These are phyloP conservation scores for Puya raimondii DNA, from an alignment of 176 grass and related monocot species.

Conservation along the genomic window DNA sequence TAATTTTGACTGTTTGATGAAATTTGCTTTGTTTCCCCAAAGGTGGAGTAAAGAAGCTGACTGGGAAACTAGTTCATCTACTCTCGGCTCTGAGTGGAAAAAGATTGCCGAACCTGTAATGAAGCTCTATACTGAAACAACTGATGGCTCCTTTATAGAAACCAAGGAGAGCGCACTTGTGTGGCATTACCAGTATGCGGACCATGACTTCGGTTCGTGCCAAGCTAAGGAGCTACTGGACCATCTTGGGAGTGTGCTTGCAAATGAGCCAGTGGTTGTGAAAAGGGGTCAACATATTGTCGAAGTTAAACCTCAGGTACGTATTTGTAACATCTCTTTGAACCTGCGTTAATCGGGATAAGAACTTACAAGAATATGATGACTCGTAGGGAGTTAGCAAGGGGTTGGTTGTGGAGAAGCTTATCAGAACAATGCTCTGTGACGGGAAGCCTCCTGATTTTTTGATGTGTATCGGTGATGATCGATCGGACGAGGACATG, in stretches of 20 bases:
- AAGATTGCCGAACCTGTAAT: slow-evolving; percentile 86
- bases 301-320: slow-evolving; percentile 90
- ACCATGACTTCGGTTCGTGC: slow-evolving; percentile 75
- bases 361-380: neutral
- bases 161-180: slow-evolving; percentile 77
- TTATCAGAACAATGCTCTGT: slow-evolving; percentile 39
- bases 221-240: slow-evolving; percentile 67
- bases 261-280: slow-evolving; percentile 87
- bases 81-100: slow-evolving; percentile 47
- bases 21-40: slow-evolving; percentile 23
- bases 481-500: slow-evolving; percentile 92
- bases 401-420: slow-evolving; percentile 66
- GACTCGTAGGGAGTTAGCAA: slow-evolving; percentile 67
- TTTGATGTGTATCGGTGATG: slow-evolving; percentile 71
- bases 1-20: neutral
- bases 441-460: slow-evolving; percentile 57
- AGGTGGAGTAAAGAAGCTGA: slow-evolving; percentile 57
- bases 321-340: neutral
- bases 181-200: slow-evolving; percentile 85
- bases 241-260: slow-evolving; percentile 85
- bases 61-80: slow-evolving; percentile 52
- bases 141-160: slow-evolving; percentile 84
- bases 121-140: slow-evolving; percentile 73
- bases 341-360: neutral
- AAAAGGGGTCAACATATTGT: slow-evolving; percentile 82